Base-by-base conservation (phyloP, 345 rosid species). In the Aethionema arabicum region DNA sequence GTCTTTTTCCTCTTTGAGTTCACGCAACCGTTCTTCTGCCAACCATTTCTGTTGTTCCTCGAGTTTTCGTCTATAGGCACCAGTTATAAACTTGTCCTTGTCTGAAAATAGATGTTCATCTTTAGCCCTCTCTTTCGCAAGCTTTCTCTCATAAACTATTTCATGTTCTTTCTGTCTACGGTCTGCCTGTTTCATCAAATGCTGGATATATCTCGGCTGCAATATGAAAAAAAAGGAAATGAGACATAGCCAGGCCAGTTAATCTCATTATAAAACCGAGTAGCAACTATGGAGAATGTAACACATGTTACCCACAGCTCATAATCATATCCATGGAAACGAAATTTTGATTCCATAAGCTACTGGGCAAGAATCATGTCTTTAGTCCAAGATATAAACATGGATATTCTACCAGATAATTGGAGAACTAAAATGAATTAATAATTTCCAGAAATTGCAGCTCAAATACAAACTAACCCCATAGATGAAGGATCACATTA, bases 101-200 rank as follows among this genome's bases (percentile, higher is more conserved):
- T 79, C 96, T 1, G 85, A 87, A 65, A 68, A 93, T 12, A 93
- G 81, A 78, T 90, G 92, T 12, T 95, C 97, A 31, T 90, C 97
- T 61, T 78, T 76, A 58, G 32, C 80, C 79, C 96, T 84, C 81
- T 95, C 99, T 67, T 90, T 93, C 3, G 86, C 82, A 56, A 95
- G 87, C 74, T 84, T 87, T 50, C 74, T 80, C 78, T 90, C 97
- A 38, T 82, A 95, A 43, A 87, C 72, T 15, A 88, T 68, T 39
- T 88, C 99, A 32, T 86, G 95, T 37, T 90, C 90, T 30, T 77
- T 81, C 68, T 83, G 73, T 47, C 96, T 70, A 61, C 80, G 75
- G 41, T 84, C 86, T 11, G 95, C 95, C 57, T 87, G 87, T 62
- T 80, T 76, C 46, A 81, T 79, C 79, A 86, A 53, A 52, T 79